A percentile compares a stretch with the other conserved stretches of the same genome.
phyloP scores from a whole-genome alignment of 306 rosid genomes.

The Trifolium pratense region DNA sequence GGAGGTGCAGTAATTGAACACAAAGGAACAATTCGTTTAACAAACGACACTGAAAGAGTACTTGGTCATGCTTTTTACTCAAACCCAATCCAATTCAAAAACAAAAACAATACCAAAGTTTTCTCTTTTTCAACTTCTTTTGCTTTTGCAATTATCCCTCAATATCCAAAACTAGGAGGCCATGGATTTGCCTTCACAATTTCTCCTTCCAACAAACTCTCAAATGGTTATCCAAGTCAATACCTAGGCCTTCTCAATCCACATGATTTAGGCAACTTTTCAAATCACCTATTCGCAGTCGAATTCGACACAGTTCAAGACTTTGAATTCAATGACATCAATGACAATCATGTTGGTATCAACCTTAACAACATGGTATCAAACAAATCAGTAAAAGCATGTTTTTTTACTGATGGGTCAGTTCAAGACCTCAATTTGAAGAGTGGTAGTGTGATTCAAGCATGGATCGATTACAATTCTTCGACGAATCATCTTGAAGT shows the following conservation, averaged over 20 bases:
- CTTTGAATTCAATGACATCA: slow-evolving; percentile 54
- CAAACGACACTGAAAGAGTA: slow-evolving; percentile 41
- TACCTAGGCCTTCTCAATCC: slow-evolving; percentile 60
- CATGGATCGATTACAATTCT: slow-evolving; percentile 64
- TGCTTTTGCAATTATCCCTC: slow-evolving; percentile 48
- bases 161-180: slow-evolving; percentile 51
- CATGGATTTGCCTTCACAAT: slow-evolving; percentile 60
- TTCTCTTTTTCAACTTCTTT: slow-evolving; percentile 52
- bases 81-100: slow-evolving; percentile 48
- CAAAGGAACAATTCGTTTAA: slow-evolving; percentile 46
- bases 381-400: slow-evolving; percentile 53
- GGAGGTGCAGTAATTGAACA: slow-evolving; percentile 46
- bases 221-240: slow-evolving; percentile 47
- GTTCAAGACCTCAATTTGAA: slow-evolving; percentile 47
- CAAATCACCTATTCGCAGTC: slow-evolving; percentile 58
- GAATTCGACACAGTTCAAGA: slow-evolving; percentile 65
- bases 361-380: slow-evolving; percentile 56
- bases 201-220: slow-evolving; percentile 41
- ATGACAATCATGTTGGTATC: slow-evolving; percentile 63
- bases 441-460: slow-evolving; percentile 55
- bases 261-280: slow-evolving; percentile 53
- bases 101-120: slow-evolving; percentile 31
- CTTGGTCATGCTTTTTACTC: slow-evolving; percentile 52
- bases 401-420: slow-evolving; percentile 5
- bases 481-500: slow-evolving; percentile 41